These are phyloP conservation scores for Ophiostoma ulmi DNA, from an alignment of 2,329 filamentous ascomycete genomes.

Conservation along the genomic window DNA sequence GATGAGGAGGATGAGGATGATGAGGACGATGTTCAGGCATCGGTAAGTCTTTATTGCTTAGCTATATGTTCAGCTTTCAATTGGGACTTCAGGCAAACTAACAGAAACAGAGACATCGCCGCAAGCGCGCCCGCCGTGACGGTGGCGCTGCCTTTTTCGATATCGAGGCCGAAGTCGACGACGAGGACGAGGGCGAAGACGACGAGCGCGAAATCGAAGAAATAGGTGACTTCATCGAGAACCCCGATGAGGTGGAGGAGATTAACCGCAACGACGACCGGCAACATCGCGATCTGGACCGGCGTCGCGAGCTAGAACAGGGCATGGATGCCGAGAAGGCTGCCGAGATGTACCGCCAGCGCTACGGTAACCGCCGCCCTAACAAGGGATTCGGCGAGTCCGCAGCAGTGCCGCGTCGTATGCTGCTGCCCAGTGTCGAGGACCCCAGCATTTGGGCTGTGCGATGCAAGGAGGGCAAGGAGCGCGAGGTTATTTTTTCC, in stretches of 20 bases:
- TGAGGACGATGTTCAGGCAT: conserved; percentile 44
- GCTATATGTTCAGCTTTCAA: neutral
- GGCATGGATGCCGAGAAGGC: conserved; percentile 92
- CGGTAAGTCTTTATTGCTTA: conserved; percentile 30
- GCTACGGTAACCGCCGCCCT: conserved; percentile 75
- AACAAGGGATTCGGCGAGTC: conserved; percentile 62
- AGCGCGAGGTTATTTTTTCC: conserved; percentile 80
- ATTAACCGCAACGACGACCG: conserved; percentile 81
- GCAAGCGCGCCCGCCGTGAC: conserved; percentile 70
- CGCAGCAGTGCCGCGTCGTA: conserved; percentile 73
- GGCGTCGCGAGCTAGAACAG: conserved; percentile 78
- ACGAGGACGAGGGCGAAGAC: conserved; percentile 81
- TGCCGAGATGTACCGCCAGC: conserved; percentile 77
- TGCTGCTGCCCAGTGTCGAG: conserved; percentile 86
- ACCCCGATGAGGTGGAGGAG: conserved; percentile 83
- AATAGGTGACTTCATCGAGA: conserved; percentile 77
- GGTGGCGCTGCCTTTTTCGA: conserved; percentile 85
- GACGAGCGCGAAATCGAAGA: conserved; percentile 85
- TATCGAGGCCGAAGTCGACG: conserved; percentile 96
- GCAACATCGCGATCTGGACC: conserved; percentile 88
- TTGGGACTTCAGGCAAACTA: neutral
- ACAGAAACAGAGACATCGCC: conserved; percentile 55
- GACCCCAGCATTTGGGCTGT: conserved; percentile 96
- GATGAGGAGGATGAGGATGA: conserved; percentile 39
- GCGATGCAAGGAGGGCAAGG: conserved; percentile 90